Base-by-base conservation (phyloP, 2,329 filamentous ascomycete species). In the Chaetomiaceae sp. region DNA sequence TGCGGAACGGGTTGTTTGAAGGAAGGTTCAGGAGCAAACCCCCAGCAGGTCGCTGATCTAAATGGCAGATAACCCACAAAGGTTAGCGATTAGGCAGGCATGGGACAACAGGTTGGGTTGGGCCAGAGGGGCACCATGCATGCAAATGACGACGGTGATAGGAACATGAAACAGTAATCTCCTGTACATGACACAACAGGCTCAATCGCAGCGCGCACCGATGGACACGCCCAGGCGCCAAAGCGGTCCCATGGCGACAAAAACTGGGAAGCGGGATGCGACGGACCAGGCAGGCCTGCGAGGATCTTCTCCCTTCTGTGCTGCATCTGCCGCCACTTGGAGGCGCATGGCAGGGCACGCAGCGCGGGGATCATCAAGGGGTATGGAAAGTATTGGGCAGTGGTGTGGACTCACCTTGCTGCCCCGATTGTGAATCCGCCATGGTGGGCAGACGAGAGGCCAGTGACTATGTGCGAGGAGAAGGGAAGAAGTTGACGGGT, bases 1-100 rank as follows among this genome's bases (percentile, higher is more conserved):
- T 88, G 73, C 86, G 84, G 63, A 82, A 91, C 56, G 87, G 87
- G 66, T 91, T 91, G 77, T 90, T 90, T 67, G 86, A 90, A 68
- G 84, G 83, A 63, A 90, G 79, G 69, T 83, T 85, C 66, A 86
- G 72, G 48, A 78, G 73, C 65, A 85, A 73, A n/a, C n/a, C n/a
- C 59, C 75, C 76, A 58, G 77, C 68, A 60, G 78, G 77, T 58
- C 71, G 75, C 60, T 69, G 68, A 62, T 68, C 70, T 72, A 66
- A 66, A 62, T 61, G 55, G 42, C 51, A 46, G 57, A 48, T 44
- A 48, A 54, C 16, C 30, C 31, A 20, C n/a, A 13, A 9, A 52
- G 46, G 58, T 59, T 45, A 61, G 59, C 51, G 48, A 55, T 50
- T 50, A 43, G 35, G 48, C 9, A 5, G 12, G 30, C 14, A 7